A percentile compares a stretch with the other conserved stretches of the same genome.
phyloP scores from a whole-genome alignment of 352 stramenopile species.

The Pythium aristosporum region DNA sequence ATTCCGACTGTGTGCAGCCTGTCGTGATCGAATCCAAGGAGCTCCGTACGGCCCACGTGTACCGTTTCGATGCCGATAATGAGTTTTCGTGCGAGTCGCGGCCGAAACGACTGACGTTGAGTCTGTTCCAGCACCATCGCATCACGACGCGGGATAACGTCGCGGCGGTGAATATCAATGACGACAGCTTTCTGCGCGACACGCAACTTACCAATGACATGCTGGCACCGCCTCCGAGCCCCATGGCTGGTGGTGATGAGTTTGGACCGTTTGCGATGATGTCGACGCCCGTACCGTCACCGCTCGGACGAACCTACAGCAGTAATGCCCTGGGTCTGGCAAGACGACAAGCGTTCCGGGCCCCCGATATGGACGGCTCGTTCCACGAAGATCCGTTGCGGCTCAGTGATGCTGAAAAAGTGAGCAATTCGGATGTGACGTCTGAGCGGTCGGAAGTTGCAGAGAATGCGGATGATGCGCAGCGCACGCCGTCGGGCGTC shows the following conservation, averaged over 20 bases:
- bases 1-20: constrained; percentile 8
- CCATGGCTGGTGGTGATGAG: constrained; percentile 43
- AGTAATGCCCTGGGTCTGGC: constrained; percentile 28
- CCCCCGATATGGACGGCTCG: constrained; percentile 45
- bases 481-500: constrained; percentile 41
- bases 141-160: constrained; percentile 26
- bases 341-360: constrained; percentile 45
- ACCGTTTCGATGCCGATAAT: constrained; percentile 78
- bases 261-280: constrained; percentile 74
- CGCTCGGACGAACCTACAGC: constrained; percentile 27
- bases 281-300: constrained; percentile 50
- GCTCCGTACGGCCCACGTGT: constrained; percentile 74
- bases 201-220: constrained; percentile 31
- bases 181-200: constrained; percentile 46
- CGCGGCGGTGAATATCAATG: constrained; percentile 58
- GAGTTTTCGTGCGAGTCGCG: constrained; percentile 68
- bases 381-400: constrained; percentile 41
- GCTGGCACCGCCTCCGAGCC: constrained; percentile 39
- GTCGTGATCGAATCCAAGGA: constrained; percentile 60
- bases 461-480: constrained; percentile 29
- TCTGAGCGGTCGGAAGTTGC: constrained; percentile 56
- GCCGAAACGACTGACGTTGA: constrained; percentile 68
- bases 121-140: constrained; percentile 61
- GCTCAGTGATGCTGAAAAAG: constrained; percentile 60
- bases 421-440: constrained; percentile 69